phyloP scores from a whole-genome alignment of 2,329 filamentous ascomycete genomes.

The Aureobasidium uvarum region DNA sequence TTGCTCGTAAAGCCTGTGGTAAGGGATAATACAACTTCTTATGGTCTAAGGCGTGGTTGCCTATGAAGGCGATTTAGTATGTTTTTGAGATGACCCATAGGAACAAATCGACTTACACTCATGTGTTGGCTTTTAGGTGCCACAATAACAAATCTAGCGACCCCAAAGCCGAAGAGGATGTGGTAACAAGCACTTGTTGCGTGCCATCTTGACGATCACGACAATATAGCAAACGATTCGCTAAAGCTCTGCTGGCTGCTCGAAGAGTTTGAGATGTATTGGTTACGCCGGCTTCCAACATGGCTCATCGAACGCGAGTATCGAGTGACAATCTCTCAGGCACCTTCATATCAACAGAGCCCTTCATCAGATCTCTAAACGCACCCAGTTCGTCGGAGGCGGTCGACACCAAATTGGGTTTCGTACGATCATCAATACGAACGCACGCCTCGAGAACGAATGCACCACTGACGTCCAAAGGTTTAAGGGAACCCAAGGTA shows the following conservation, averaged over 20 bases:
- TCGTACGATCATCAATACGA: slow-evolving; percentile 55
- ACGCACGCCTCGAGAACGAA: slow-evolving; percentile 60
- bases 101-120: background rate
- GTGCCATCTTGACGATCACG: too few relatives aligned
- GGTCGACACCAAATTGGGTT: slow-evolving; percentile 53
- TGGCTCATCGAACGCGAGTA: slow-evolving; percentile 55
- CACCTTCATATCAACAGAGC: slow-evolving; percentile 56
- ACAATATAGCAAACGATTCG: too few relatives aligned
- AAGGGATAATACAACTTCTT: too few relatives aligned
- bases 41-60: too few relatives aligned
- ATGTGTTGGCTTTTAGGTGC: too few relatives aligned
- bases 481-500: slow-evolving; percentile 46
- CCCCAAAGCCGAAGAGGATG: background rate
- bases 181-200: background rate
- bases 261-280: too few relatives aligned
- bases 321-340: slow-evolving; percentile 60
- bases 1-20: too few relatives aligned
- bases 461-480: slow-evolving; percentile 56
- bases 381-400: slow-evolving; percentile 56
- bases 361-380: slow-evolving; percentile 56
- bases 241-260: too few relatives aligned
- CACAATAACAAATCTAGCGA: too few relatives aligned
- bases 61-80: too few relatives aligned
- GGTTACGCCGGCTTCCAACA: too few relatives aligned
- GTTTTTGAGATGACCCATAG: too few relatives aligned